phyloP scores from a whole-genome alignment of 2,329 filamentous ascomycete genomes.

The Neofusicoccum cordaticola region DNA sequence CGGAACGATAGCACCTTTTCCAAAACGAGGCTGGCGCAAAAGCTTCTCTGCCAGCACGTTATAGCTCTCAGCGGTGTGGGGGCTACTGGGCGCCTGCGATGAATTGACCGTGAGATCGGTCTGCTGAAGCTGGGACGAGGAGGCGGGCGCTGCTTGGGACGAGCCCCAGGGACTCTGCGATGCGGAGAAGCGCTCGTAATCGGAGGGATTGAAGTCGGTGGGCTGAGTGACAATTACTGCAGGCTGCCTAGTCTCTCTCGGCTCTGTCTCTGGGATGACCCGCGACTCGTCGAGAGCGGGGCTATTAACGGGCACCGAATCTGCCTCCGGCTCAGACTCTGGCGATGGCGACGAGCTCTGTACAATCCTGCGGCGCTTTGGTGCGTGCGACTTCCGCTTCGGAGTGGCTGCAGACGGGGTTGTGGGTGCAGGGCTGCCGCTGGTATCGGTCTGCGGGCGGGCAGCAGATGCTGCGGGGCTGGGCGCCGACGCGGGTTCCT shows the following conservation, averaged over 20 bases:
- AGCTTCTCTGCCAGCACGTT: constrained; percentile 6
- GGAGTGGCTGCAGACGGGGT: neutral
- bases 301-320: neutral
- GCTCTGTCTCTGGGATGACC: neutral
- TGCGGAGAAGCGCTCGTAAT: constrained; percentile 26
- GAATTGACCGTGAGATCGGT: neutral
- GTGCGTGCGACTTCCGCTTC: neutral
- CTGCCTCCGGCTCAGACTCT: neutral
- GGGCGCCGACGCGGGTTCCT: neutral
- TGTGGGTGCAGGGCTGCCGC: neutral
- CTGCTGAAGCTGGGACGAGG: neutral
- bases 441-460: neutral
- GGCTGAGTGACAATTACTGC: constrained; percentile 18
- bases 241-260: neutral
- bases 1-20: constrained; percentile 24
- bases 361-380: constrained; percentile 18
- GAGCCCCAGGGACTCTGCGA: constrained; percentile 16
- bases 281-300: neutral
- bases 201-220: constrained; percentile 23
- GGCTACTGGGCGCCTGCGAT: constrained; percentile 5
- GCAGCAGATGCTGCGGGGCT: neutral
- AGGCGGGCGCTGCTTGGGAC: neutral
- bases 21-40: constrained; percentile 13
- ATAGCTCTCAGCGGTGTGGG: neutral
- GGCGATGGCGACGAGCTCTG: constrained; percentile 22